Evolutionary conservation across 2,329 filamentous ascomycete genomes (phyloP), one percentile per base, ranked within the genome.

Genomic region (Dactylonectria estremocensis): DNA sequence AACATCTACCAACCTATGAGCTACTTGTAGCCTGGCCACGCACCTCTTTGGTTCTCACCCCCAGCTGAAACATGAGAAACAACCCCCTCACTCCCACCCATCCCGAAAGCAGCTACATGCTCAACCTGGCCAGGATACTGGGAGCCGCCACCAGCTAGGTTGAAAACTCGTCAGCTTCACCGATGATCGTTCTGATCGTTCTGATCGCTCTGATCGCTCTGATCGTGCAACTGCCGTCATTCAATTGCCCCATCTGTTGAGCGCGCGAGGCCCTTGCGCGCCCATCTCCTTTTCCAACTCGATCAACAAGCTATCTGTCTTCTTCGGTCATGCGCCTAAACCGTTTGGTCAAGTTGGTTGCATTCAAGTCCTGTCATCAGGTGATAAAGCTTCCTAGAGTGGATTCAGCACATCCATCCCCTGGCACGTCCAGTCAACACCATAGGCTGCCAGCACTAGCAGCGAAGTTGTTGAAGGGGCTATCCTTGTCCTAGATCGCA

Each of bases 201-300:
- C n/a, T n/a, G n/a, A n/a, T n/a, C n/a, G n/a, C n/a, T 55, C 67
- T 60, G 49, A 61, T 59, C 60, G 66, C 37, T 55, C 69, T 60
- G 49, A 58, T 59, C 60, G 61, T 45, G 52, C 71, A 72, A 72
- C 67, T 75, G 57, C 69, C 69, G 71, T 53, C 45, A 56, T 59
- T 60, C 68, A 54, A 48, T 60, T 61, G 60, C 28, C 62, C 61
- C 49, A 37, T 61, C 28, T 55, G 24, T 53, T 56, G 31, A 16
- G 33, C 52, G 54, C 55, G 61, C 65, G 68, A 69, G 65, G 61
- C n/a, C 46, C 67, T 52, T 53, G 66, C 55, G 58, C 45, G 52
- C 48, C 48, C 53, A 46, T 67, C 43, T 64, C 52, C 56, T 61
- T 54, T 65, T 63, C 69, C 50, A 61, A 61, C 67, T 64, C 58